Evolutionary conservation across 1,284 basidiomycete species (phyloP).

Genomic region (Trichosporon coremiiforme): DNA sequence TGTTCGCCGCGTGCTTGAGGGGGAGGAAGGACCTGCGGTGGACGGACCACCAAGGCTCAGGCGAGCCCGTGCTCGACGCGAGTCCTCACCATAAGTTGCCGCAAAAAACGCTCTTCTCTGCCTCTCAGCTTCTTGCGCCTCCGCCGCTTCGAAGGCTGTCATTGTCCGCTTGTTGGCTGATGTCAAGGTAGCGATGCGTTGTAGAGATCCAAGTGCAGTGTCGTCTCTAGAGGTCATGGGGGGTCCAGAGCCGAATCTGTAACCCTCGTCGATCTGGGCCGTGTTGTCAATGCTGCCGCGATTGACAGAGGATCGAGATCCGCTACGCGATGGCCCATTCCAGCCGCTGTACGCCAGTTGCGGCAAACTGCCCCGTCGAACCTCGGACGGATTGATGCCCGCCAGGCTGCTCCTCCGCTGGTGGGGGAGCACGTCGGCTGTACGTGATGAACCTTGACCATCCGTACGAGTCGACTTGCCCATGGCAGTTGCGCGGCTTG

Average conservation of each 20-base stretch:
- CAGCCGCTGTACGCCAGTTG: constrained; percentile 46
- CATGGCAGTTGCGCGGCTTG: constrained; percentile 40
- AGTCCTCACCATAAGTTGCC: constrained; percentile 51
- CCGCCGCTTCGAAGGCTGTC: constrained; percentile 47
- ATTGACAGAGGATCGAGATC: constrained; percentile 3
- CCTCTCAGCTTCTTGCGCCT: constrained; percentile 54
- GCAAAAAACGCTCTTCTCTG: constrained; percentile 52
- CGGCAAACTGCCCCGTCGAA: constrained; percentile 47
- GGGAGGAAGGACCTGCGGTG: constrained; percentile 30
- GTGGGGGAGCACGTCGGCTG: constrained; percentile 22
- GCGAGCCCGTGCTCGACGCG: constrained; percentile 46
- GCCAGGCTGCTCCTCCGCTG: constrained; percentile 24
- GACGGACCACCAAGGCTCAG: constrained; percentile 46
- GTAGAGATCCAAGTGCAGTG: constrained; percentile 21
- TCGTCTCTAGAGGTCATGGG: constrained; percentile 2
- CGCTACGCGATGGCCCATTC: constrained; percentile 30
- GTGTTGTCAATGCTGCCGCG: constrained; percentile 40
- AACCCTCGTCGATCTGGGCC: constrained; percentile 34
- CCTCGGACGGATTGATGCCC: constrained; percentile 20
- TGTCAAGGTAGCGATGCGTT: constrained; percentile 23
- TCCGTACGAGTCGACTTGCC: constrained; percentile 31
- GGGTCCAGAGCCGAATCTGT: constrained; percentile 43
- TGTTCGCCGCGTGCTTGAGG: constrained; percentile 39
- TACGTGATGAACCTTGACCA: constrained; percentile 23
- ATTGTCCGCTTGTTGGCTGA: constrained; percentile 24